These are phyloP conservation scores for Acanthamoeba lenticulata DNA, from an alignment of 208 protist genomes.

Conservation along the genomic window DNA sequence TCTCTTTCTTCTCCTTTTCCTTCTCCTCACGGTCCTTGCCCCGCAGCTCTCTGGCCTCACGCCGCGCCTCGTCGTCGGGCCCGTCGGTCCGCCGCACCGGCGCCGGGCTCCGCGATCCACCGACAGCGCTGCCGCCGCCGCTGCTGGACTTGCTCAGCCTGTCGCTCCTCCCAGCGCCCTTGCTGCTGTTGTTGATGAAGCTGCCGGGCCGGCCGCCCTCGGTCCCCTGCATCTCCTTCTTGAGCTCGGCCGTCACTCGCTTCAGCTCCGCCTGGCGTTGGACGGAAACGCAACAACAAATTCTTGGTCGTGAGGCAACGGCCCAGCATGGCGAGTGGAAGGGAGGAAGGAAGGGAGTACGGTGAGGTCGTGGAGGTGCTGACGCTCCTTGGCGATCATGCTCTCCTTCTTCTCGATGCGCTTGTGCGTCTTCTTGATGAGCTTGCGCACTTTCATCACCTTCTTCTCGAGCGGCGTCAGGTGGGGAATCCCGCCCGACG, in stretches of 20 bases:
- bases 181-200: no score
- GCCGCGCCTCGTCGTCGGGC: background rate
- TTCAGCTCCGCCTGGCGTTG: background rate
- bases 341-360: background rate
- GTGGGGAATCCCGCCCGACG: background rate
- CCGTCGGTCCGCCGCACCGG: background rate
- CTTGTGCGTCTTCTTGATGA: conserved; percentile 24
- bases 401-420: background rate
- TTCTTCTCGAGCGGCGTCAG: conserved; percentile 22
- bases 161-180: background rate
- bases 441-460: conserved; percentile 20
- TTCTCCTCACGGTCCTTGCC: background rate
- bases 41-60: background rate
- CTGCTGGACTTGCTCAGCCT: background rate
- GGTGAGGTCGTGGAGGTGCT: background rate
- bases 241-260: conserved; percentile 2
- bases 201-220: background rate
- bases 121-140: no score
- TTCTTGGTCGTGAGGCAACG: background rate
- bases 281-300: no score
- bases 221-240: conserved; percentile 28
- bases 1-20: background rate
- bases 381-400: background rate
- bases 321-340: no score
- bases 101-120: background rate